A percentile compares a stretch with the other conserved stretches of the same genome.
Conservation (phyloP, 148 eudicot genomes). For the Amaranthus hypochondriacus region DNA sequence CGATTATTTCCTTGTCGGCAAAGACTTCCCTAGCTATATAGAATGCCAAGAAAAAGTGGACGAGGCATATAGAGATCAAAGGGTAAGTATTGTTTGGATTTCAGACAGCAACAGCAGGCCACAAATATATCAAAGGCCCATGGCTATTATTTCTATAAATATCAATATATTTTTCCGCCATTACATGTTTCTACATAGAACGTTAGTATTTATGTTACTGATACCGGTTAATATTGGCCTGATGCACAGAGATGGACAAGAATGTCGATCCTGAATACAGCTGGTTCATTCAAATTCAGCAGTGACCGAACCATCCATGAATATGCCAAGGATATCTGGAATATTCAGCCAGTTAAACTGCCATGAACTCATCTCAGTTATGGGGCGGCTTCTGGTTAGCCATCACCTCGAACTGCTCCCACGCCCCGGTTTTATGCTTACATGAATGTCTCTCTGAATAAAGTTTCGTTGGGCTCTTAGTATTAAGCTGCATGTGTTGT, state of each 20-base stretch:
- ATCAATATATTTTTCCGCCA: too few relatives aligned
- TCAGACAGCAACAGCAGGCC: too few relatives aligned
- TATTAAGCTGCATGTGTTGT: too few relatives aligned
- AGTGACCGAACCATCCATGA: conserved; percentile 35
- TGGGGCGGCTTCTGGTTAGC: background rate
- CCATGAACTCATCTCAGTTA: conserved; percentile 14
- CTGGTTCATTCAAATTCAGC: conserved; percentile 24
- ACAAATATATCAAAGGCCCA: too few relatives aligned
- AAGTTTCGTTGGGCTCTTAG: too few relatives aligned
- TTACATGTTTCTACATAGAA: too few relatives aligned
- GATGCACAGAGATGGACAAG: conserved; percentile 21
- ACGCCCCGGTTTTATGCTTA: background rate
- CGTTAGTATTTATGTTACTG: too few relatives aligned
- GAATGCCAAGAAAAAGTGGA: conserved; percentile 83
- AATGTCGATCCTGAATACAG: conserved; percentile 18
- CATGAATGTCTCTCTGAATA: too few relatives aligned
- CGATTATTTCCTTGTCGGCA: conserved; percentile 80
- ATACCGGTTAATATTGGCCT: too few relatives aligned
- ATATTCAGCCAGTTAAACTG: conserved; percentile 8
- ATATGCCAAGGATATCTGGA: conserved; percentile 22
- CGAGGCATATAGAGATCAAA: conserved; percentile 63
- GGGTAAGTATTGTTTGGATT: conserved; percentile 32
- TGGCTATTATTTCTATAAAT: too few relatives aligned
- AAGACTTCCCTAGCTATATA: conserved; percentile 75
- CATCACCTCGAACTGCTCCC: background rate